Conservation (phyloP, 2,329 filamentous ascomycete species). For the Aspergillus melleus region DNA sequence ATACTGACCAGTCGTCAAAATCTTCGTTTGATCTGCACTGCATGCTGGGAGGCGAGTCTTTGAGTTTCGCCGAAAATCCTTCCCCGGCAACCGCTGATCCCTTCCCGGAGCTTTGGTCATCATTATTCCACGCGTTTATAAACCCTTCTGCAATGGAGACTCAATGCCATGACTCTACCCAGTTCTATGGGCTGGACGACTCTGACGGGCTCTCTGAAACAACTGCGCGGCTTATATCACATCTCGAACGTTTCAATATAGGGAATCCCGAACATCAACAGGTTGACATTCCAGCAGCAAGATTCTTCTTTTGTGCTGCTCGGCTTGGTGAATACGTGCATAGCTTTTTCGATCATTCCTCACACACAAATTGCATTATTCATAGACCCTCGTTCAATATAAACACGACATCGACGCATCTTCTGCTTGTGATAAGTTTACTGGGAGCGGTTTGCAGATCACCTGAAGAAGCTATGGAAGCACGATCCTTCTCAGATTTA, state of each 20-base stretch:
- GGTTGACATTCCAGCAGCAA: not conserved
- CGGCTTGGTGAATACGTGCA: not conserved
- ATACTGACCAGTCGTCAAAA: not conserved
- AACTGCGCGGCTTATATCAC: not conserved
- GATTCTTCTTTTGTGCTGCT: not conserved
- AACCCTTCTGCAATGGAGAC: not conserved
- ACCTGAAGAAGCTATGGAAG: not conserved
- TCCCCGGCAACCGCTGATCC: not conserved
- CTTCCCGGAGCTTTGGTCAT: not conserved
- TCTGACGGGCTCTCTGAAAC: not conserved
- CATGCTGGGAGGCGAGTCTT: not conserved
- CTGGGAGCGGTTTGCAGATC: not conserved
- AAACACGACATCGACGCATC: not conserved
- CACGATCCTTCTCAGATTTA: not conserved
- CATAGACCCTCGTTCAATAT: conserved; percentile 1
- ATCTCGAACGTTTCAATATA: not conserved
- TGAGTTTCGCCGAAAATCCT: not conserved
- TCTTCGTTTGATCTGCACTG: not conserved
- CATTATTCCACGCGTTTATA: conserved; percentile 1
- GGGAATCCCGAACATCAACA: not conserved
- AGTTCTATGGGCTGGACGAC: not conserved
- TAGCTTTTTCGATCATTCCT: not conserved
- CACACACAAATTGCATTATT: not conserved
- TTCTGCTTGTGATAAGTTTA: not conserved
- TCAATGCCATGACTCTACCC: not conserved